A percentile compares a stretch with the other conserved stretches of the same genome.
These are phyloP conservation scores for Metschnikowia reukaufii DNA, from an alignment of 805 yeast genomes.

Conservation along the genomic window DNA sequence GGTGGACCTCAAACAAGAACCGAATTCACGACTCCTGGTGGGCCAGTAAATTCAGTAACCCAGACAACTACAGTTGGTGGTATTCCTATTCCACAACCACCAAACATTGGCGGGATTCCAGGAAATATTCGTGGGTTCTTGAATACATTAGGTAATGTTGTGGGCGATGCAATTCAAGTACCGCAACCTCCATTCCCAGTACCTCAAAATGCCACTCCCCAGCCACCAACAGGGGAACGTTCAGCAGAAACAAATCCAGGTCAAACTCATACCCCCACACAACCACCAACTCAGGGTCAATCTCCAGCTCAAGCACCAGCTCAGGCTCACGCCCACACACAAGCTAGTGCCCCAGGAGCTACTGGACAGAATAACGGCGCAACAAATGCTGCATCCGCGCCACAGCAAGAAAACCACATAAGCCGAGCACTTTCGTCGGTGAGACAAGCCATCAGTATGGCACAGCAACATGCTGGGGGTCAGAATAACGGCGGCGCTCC, in stretches of 20 bases:
- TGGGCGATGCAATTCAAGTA: constrained; percentile 11
- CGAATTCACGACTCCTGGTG: constrained; percentile 2
- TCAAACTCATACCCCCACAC: background rate
- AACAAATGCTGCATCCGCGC: background rate
- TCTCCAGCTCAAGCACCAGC: background rate
- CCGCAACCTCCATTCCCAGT: background rate
- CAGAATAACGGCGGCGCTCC: background rate
- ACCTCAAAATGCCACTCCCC: background rate
- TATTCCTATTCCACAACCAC: background rate
- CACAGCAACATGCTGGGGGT: background rate
- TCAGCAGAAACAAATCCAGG: background rate
- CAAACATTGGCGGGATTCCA: background rate
- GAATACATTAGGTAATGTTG: constrained; percentile 16
- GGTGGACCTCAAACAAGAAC: constrained; percentile 5
- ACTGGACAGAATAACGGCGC: background rate
- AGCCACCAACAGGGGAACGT: background rate
- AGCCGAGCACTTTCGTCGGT: constrained; percentile 1
- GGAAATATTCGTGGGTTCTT: constrained; percentile 6
- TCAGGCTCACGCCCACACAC: background rate
- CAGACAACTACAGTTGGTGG: background rate
- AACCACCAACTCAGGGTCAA: too few relatives aligned
- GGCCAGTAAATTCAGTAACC: background rate
- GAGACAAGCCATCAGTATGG: background rate
- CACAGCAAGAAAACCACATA: background rate
- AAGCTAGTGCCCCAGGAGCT: background rate